Conservation (phyloP, 306 rosid genomes). For the Nissolia schottii region DNA sequence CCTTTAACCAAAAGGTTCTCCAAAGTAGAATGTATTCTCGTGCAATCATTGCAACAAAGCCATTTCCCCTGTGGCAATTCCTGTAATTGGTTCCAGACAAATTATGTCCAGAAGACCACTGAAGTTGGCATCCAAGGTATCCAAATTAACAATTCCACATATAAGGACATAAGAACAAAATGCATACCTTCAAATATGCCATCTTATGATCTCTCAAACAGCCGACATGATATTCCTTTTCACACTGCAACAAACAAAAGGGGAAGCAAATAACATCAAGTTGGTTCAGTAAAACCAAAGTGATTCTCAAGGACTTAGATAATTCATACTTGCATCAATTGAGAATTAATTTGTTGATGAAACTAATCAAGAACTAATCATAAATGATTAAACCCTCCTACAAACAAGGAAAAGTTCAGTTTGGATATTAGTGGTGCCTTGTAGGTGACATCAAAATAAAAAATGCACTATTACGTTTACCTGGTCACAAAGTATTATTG, state of each 20-base stretch:
- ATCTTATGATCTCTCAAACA: slow-evolving; percentile 92
- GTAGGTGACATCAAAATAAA: slow-evolving; percentile 10
- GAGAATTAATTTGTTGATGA: background rate
- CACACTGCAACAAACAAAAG: slow-evolving; percentile 55
- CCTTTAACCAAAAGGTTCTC: slow-evolving; percentile 58
- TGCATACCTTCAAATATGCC: slow-evolving; percentile 76
- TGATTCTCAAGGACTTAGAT: background rate
- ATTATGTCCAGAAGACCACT: slow-evolving; percentile 2
- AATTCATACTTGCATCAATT: background rate
- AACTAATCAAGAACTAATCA: background rate
- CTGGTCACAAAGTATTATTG: slow-evolving; percentile 92
- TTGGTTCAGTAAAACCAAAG: slow-evolving; percentile 17
- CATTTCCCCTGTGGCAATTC: slow-evolving; percentile 91
- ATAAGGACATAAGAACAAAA: slow-evolving; percentile 17
- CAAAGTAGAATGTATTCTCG: slow-evolving; percentile 63
- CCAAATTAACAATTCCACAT: slow-evolving; percentile 13
- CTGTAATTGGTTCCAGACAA: slow-evolving; percentile 41
- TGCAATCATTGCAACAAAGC: slow-evolving; percentile 84
- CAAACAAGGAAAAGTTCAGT: background rate
- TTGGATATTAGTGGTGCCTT: background rate
- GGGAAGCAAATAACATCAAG: background rate
- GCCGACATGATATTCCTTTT: slow-evolving; percentile 94
- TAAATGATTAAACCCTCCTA: background rate
- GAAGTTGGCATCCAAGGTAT: background rate
- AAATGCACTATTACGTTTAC: slow-evolving; percentile 26